These are phyloP conservation scores for Zygoascus flipseniorum DNA, from an alignment of 805 yeast genomes.

Conservation along the genomic window DNA sequence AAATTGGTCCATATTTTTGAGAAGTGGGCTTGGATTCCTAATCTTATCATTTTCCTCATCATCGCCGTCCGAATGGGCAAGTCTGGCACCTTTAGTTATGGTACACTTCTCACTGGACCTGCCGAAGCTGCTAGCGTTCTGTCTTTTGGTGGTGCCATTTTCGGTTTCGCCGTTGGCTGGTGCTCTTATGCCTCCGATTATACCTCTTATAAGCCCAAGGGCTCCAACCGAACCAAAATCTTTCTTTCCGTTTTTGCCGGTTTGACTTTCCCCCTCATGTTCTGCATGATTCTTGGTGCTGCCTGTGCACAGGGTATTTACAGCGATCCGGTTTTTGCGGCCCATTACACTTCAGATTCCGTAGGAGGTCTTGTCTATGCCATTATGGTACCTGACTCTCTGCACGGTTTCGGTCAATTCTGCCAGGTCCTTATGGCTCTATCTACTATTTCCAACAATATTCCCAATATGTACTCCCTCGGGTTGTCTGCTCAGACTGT, in stretches of 20 bases:
- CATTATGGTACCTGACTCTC: slow-evolving; percentile 66
- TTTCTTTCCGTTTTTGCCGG: slow-evolving; percentile 60
- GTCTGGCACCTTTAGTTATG: slow-evolving; percentile 54
- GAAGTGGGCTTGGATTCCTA: slow-evolving; percentile 85
- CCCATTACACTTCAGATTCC: slow-evolving; percentile 43
- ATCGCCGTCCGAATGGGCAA: slow-evolving; percentile 69
- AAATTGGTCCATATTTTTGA: slow-evolving; percentile 73
- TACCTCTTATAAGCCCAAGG: slow-evolving; percentile 74
- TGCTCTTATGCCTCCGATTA: slow-evolving; percentile 88
- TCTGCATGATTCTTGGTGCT: slow-evolving; percentile 76
- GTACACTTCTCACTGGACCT: slow-evolving; percentile 46
- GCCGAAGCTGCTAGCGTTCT: slow-evolving; percentile 69
- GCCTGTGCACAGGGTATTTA: slow-evolving; percentile 64
- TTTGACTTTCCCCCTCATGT: slow-evolving; percentile 56
- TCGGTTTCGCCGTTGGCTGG: slow-evolving; percentile 94
- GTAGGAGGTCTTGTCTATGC: slow-evolving; percentile 81
- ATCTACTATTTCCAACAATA: slow-evolving; percentile 83
- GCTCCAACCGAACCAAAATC: slow-evolving; percentile 48
- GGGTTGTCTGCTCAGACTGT: slow-evolving; percentile 80
- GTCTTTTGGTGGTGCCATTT: slow-evolving; percentile 74
- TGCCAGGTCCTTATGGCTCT: slow-evolving; percentile 76
- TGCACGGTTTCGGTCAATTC: slow-evolving; percentile 86
- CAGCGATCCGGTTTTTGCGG: slow-evolving; percentile 37
- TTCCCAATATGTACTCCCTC: slow-evolving; percentile 90
- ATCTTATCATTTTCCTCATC: slow-evolving; percentile 60